Evolutionary conservation across 2,329 filamentous ascomycete genomes (phyloP).

Genomic region (Diaporthe caulivora): DNA sequence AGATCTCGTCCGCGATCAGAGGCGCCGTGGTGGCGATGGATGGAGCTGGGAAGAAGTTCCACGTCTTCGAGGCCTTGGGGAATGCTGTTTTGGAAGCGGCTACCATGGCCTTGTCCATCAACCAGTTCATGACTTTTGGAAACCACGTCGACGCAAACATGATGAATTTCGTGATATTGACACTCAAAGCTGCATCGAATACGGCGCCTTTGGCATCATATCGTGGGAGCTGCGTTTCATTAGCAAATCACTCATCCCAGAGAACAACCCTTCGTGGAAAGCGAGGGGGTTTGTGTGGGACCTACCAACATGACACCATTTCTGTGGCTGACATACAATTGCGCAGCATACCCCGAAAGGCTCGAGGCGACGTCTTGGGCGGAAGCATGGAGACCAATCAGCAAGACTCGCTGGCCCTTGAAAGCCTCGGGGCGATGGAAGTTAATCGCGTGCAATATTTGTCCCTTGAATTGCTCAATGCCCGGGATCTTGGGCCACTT

Average conservation of each 20-base stretch:
- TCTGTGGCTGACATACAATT: slow-evolving; percentile 35
- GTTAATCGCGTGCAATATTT: slow-evolving; percentile 33
- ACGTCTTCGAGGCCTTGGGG: slow-evolving; percentile 11
- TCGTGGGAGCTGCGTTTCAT: slow-evolving; percentile 3
- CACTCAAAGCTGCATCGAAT: neutral
- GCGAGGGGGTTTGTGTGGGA: neutral
- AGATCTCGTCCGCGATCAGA: slow-evolving; percentile 35
- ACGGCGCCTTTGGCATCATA: slow-evolving; percentile 19
- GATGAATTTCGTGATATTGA: neutral
- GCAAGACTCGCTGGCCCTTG: slow-evolving; percentile 35
- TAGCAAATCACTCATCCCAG: neutral
- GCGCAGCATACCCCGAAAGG: slow-evolving; percentile 12
- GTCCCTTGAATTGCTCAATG: slow-evolving; percentile 34
- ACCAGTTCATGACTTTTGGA: neutral
- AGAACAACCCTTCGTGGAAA: neutral
- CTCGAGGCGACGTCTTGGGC: slow-evolving; percentile 34
- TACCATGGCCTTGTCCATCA: neutral
- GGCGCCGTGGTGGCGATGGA: slow-evolving; percentile 33
- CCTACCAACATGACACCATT: slow-evolving; percentile 15
- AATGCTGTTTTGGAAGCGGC: slow-evolving; percentile 25
- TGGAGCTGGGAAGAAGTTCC: slow-evolving; percentile 35
- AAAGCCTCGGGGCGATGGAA: slow-evolving; percentile 34
- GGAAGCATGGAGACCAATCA: slow-evolving; percentile 37
- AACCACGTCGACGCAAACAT: slow-evolving; percentile 19
- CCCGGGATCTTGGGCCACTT: slow-evolving; percentile 29